phyloP scores from a whole-genome alignment of 805 yeast genomes.

The Yarrowia alimentaria region DNA sequence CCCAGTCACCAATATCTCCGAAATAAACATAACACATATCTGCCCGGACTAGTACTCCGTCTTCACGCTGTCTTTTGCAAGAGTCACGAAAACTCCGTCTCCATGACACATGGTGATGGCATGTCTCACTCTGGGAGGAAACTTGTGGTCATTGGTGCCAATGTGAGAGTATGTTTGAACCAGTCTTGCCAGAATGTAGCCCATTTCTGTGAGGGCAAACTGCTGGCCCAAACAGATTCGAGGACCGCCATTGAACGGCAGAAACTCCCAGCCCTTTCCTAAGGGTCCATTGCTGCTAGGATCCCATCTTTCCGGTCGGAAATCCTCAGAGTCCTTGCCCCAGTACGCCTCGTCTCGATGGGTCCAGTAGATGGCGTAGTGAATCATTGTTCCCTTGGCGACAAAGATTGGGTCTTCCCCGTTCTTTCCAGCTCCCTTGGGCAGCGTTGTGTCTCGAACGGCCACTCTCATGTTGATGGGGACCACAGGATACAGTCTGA shows the following conservation, averaged over 20 bases:
- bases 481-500: constrained; percentile 53
- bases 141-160: not conserved
- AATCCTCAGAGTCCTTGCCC: constrained; percentile 48
- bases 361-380: constrained; percentile 44
- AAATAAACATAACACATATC: too few species aligned
- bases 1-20: too few species aligned
- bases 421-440: constrained; percentile 52
- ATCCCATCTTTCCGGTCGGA: constrained; percentile 52
- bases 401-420: constrained; percentile 43
- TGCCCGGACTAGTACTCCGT: too few species aligned
- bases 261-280: constrained; percentile 44
- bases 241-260: constrained; percentile 59
- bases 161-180: constrained; percentile 33
- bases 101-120: constrained; percentile 13
- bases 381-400: constrained; percentile 46
- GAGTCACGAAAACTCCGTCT: too few species aligned
- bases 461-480: constrained; percentile 51
- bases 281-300: constrained; percentile 34
- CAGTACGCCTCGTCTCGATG: constrained; percentile 45
- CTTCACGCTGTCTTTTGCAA: too few species aligned
- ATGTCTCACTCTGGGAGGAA: not conserved
- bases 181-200: constrained; percentile 46
- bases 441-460: constrained; percentile 48
- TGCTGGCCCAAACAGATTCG: constrained; percentile 57
- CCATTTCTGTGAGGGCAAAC: constrained; percentile 53